These are phyloP conservation scores for Diaporthe vexans DNA, from an alignment of 2,329 filamentous ascomycete species.

Conservation along the genomic window DNA sequence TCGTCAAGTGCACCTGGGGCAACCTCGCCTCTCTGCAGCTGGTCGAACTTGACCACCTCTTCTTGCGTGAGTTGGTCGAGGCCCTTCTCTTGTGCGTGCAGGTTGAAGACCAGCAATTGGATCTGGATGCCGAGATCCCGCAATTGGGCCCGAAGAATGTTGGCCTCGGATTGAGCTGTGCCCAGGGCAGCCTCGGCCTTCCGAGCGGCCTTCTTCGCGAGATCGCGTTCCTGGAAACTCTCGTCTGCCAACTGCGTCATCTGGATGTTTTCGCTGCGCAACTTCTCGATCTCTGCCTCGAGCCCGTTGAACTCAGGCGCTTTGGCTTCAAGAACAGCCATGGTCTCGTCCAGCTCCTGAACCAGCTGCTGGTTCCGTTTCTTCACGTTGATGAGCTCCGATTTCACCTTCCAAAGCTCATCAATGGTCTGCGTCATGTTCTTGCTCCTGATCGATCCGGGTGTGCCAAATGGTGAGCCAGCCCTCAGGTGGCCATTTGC, in stretches of 20 bases:
- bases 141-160: constrained; percentile 87
- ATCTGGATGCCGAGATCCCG: constrained; percentile 92
- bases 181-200: constrained; percentile 82
- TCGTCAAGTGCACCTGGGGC: constrained; percentile 79
- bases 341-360: constrained; percentile 86
- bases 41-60: constrained; percentile 82
- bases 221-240: constrained; percentile 84
- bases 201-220: constrained; percentile 81
- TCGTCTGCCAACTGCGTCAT: constrained; percentile 89
- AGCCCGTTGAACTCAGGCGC: constrained; percentile 91
- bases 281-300: constrained; percentile 82
- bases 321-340: constrained; percentile 86
- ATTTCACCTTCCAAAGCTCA: constrained; percentile 77
- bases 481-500: constrained; percentile 67
- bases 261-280: constrained; percentile 85
- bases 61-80: constrained; percentile 78
- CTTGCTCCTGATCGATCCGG: constrained; percentile 69
- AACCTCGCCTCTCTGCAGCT: constrained; percentile 82
- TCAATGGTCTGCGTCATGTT: constrained; percentile 73
- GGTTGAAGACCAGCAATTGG: constrained; percentile 89
- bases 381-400: constrained; percentile 80
- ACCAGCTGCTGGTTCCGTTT: constrained; percentile 81
- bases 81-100: constrained; percentile 86
- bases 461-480: constrained; percentile 74
- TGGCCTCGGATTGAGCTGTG: constrained; percentile 75